phyloP scores from a whole-genome alignment of 139 green algal species.

The Zygnema cylindricum region DNA sequence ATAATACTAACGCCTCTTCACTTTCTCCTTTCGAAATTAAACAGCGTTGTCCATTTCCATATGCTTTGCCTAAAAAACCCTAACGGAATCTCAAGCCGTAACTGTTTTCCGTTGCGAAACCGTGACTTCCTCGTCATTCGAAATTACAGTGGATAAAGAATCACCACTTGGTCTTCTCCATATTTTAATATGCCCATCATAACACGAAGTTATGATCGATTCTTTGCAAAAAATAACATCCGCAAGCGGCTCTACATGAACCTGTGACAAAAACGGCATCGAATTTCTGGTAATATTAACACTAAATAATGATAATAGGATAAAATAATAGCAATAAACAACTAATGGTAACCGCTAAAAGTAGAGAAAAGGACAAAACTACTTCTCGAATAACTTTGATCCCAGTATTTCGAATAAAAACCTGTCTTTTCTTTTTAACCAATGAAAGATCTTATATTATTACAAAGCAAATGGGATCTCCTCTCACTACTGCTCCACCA shows the following conservation, averaged over 20 bases:
- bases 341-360: neutral
- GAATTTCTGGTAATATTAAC: constrained; percentile 2
- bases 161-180: constrained; percentile 68
- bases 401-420: neutral
- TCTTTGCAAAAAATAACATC: constrained; percentile 72
- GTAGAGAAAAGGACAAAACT: too few relatives aligned
- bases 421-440: neutral
- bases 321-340: neutral
- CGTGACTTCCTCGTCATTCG: too few relatives aligned
- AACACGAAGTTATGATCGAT: constrained; percentile 71
- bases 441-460: too few relatives aligned
- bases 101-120: too few relatives aligned
- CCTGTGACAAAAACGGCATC: constrained; percentile 38
- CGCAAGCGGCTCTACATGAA: constrained; percentile 79
- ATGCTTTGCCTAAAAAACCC: too few relatives aligned
- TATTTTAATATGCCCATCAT: constrained; percentile 67
- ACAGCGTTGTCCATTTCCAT: too few relatives aligned
- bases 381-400: neutral
- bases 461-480: too few relatives aligned
- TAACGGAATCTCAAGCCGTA: too few relatives aligned
- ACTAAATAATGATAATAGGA: constrained; percentile 17
- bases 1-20: too few relatives aligned
- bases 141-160: too few relatives aligned
- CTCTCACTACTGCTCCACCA: too few relatives aligned
- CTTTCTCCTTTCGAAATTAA: too few relatives aligned